phyloP scores from a whole-genome alignment of 306 rosid species.

The Canavalia gladiata region DNA sequence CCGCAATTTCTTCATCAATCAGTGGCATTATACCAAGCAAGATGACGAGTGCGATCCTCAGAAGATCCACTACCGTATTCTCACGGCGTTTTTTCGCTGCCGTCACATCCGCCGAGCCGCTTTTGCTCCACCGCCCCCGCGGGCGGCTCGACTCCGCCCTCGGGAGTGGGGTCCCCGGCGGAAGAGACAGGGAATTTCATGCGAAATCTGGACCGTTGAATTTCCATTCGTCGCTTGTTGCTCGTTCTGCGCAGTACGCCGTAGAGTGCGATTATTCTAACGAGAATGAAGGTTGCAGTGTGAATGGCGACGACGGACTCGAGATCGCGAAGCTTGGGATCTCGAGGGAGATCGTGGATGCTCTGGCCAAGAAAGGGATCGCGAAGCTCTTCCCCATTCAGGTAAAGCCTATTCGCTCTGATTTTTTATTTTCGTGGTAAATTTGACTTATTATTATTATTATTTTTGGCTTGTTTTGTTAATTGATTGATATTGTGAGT shows the following conservation, averaged over 20 bases:
- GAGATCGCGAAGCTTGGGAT: conserved; percentile 76
- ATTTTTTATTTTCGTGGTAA: not conserved
- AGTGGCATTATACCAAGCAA: not conserved
- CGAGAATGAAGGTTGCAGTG: not conserved
- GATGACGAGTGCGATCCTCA: conserved; percentile 21
- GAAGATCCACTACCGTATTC: conserved; percentile 40
- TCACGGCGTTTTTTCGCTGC: conserved; percentile 43
- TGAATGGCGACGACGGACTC: conserved; percentile 59
- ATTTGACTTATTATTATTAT: not conserved
- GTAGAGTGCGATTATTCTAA: conserved; percentile 33
- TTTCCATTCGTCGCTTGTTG: conserved; percentile 36
- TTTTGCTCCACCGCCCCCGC: not conserved
- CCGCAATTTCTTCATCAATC: not conserved
- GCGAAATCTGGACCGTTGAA: conserved; percentile 28
- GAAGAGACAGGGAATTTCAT: conserved; percentile 26
- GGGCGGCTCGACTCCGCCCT: not conserved
- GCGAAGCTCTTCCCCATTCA: conserved; percentile 81
- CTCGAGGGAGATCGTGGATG: conserved; percentile 65
- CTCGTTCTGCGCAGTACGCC: conserved; percentile 35
- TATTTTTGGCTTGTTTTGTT: not conserved
- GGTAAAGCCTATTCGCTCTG: conserved; percentile 43
- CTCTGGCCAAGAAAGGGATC: conserved; percentile 75
- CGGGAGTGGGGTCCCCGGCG: not conserved
- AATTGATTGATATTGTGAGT: not conserved
- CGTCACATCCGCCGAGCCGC: conserved; percentile 15